Percentiles rank a stretch among this genome's conserved stretches.
These are phyloP conservation scores for Diaporthe citri DNA, from an alignment of 2,329 filamentous ascomycete genomes.

Conservation along the genomic window DNA sequence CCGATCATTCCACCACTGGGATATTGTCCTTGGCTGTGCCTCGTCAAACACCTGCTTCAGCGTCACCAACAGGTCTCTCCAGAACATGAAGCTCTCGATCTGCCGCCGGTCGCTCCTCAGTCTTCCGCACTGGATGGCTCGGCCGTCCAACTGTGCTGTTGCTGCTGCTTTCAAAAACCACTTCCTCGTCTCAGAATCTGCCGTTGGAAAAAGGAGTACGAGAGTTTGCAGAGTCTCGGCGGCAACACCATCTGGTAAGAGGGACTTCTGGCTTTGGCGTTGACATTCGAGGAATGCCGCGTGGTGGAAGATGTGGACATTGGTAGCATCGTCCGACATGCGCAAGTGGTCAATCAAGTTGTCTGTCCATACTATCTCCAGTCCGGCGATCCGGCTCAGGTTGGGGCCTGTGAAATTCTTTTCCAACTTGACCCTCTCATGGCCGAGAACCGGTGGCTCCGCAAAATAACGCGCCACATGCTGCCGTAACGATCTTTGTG, in stretches of 20 bases:
- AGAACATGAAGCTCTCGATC: constrained; percentile 53
- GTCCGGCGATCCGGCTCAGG: constrained; percentile 51
- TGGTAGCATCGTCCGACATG: constrained; percentile 53
- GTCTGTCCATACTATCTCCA: constrained; percentile 52
- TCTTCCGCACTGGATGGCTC: constrained; percentile 46
- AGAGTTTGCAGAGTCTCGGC: constrained; percentile 54
- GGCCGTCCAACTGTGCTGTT: constrained; percentile 48
- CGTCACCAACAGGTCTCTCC: constrained; percentile 57
- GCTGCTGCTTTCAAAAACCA: constrained; percentile 34
- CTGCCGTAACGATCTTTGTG: neutral
- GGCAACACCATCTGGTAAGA: constrained; percentile 49
- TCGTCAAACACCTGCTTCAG: constrained; percentile 58
- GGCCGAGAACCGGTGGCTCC: neutral
- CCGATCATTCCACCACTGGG: constrained; percentile 58
- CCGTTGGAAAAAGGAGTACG: constrained; percentile 52
- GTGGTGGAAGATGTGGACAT: constrained; percentile 56
- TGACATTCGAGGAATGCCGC: constrained; percentile 52
- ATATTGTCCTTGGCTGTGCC: constrained; percentile 49
- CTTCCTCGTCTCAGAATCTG: constrained; percentile 41
- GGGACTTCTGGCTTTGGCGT: constrained; percentile 40
- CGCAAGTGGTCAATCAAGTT: constrained; percentile 57
- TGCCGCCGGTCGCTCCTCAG: constrained; percentile 50
- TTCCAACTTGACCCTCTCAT: constrained; percentile 41
- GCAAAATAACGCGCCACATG: constrained; percentile 12
- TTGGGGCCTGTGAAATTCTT: constrained; percentile 45